Percentiles rank a stretch among this genome's conserved stretches.
phyloP scores from a whole-genome alignment of 345 rosid genomes.

The Salix caprea region DNA sequence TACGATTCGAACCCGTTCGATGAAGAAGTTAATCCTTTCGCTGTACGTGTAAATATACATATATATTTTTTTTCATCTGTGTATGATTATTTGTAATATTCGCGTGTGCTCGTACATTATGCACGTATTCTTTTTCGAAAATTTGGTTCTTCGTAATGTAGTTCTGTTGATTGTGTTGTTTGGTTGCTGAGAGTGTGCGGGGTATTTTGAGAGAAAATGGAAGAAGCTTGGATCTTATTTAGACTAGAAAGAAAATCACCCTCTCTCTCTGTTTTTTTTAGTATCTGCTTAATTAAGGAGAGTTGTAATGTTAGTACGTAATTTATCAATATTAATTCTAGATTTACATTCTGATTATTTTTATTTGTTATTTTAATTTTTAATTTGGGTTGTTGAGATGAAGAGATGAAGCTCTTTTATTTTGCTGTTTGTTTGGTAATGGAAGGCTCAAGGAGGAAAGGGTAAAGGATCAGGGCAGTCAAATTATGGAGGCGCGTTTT shows the following conservation, averaged over 20 bases:
- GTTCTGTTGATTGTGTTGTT: neutral
- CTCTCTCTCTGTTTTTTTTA: neutral
- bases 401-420: neutral
- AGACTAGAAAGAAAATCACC: neutral
- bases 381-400: neutral
- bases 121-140: neutral
- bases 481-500: slow-evolving; percentile 58
- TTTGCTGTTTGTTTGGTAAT: slow-evolving; percentile 10
- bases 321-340: neutral
- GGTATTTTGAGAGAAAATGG: neutral
- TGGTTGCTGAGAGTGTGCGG: neutral
- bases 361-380: no score
- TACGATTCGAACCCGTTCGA: slow-evolving; percentile 73
- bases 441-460: slow-evolving; percentile 37
- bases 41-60: slow-evolving; percentile 44
- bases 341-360: no score
- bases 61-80: neutral
- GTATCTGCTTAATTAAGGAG: neutral
- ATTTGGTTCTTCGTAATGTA: neutral
- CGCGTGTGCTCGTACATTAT: neutral
- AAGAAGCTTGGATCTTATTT: neutral
- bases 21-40: slow-evolving; percentile 85
- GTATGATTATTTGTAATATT: neutral
- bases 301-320: no score
- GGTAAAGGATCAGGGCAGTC: slow-evolving; percentile 42